Conservation (phyloP, 768 basidiomycete genomes). For the Pleurotus tuber-regium region DNA sequence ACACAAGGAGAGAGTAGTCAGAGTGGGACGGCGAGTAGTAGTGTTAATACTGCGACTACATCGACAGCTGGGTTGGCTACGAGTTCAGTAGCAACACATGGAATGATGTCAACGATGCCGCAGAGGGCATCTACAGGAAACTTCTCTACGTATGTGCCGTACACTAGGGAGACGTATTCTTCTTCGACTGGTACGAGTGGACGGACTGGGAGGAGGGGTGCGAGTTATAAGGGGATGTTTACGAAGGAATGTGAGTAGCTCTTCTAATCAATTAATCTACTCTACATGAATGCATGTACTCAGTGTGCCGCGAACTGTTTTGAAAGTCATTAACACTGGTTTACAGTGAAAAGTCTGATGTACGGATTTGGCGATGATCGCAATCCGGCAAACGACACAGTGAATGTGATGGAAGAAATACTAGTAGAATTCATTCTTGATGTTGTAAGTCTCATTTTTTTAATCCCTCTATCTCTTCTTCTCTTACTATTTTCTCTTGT, state of each 20-base stretch:
- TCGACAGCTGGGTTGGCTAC: slow-evolving; percentile 26
- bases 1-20: slow-evolving; percentile 17
- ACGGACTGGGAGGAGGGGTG: slow-evolving; percentile 54
- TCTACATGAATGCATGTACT: slow-evolving; percentile 4
- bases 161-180: slow-evolving; percentile 46
- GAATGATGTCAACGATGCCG: slow-evolving; percentile 24
- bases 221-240: slow-evolving; percentile 73
- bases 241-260: slow-evolving; percentile 70
- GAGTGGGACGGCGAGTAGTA: slow-evolving; percentile 20
- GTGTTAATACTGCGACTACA: slow-evolving; percentile 20
- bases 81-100: slow-evolving; percentile 14
- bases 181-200: slow-evolving; percentile 36
- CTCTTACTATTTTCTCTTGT: slow-evolving; percentile 11
- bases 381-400: slow-evolving; percentile 83
- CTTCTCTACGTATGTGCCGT: slow-evolving; percentile 57
- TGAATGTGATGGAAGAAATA: slow-evolving; percentile 92
- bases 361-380: slow-evolving; percentile 93
- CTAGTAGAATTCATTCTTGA: slow-evolving; percentile 89
- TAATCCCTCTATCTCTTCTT: background rate
- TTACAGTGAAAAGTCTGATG: slow-evolving; percentile 78
- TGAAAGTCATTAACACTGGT: slow-evolving; percentile 13
- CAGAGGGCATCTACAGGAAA: slow-evolving; percentile 48
- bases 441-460: slow-evolving; percentile 54
- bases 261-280: background rate
- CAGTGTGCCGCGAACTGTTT: too few species aligned